These are phyloP conservation scores for Citropsis articulata DNA, from an alignment of 345 rosid genomes.

Conservation along the genomic window DNA sequence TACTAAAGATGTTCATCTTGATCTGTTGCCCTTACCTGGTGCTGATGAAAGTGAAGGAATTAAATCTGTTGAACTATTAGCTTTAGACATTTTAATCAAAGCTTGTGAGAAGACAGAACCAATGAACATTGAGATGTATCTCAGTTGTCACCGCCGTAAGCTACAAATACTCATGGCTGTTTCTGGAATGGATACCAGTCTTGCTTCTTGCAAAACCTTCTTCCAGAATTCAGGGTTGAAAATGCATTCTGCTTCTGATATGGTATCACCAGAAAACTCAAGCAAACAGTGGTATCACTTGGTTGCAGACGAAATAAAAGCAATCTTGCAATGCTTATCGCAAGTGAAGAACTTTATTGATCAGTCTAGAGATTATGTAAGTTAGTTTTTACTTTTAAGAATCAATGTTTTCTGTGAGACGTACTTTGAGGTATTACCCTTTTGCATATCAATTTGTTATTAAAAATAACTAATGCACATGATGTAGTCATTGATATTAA, in stretches of 20 bases:
- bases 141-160: slow-evolving; percentile 77
- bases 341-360: slow-evolving; percentile 54
- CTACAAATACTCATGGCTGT: slow-evolving; percentile 63
- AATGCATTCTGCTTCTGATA: slow-evolving; percentile 33
- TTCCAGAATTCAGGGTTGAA: slow-evolving; percentile 29
- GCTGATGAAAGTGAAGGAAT: slow-evolving; percentile 38
- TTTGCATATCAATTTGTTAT: background rate
- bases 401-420: slow-evolving; percentile 6
- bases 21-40: slow-evolving; percentile 39
- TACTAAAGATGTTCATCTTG: slow-evolving; percentile 37
- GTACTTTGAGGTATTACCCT: slow-evolving; percentile 1
- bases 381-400: slow-evolving; percentile 26
- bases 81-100: slow-evolving; percentile 62
- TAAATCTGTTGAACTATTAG: slow-evolving; percentile 61
- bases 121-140: slow-evolving; percentile 54
- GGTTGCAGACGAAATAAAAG: slow-evolving; percentile 81
- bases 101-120: slow-evolving; percentile 70
- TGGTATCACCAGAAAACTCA: slow-evolving; percentile 34
- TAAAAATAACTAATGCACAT: background rate
- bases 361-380: slow-evolving; percentile 61
- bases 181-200: slow-evolving; percentile 47
- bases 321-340: slow-evolving; percentile 55
- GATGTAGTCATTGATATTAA: background rate
- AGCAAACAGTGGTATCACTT: slow-evolving; percentile 50
- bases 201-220: slow-evolving; percentile 32